Evolutionary conservation across 2,329 filamentous ascomycete genomes (phyloP).

Genomic region (Pyrenochaeta sp.): DNA sequence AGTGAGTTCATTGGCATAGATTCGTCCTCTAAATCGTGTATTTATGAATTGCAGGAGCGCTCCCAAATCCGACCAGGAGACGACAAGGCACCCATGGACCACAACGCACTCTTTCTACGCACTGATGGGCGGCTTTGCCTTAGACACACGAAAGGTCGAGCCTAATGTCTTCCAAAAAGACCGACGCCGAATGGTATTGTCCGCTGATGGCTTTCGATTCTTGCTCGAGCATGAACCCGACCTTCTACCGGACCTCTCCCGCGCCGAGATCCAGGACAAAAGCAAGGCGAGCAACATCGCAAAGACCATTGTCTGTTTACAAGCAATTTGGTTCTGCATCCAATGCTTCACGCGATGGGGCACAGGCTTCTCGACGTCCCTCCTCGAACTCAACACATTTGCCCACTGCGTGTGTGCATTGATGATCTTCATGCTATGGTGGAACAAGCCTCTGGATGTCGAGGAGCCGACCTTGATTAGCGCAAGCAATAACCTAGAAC

Average conservation of each 20-base stretch:
- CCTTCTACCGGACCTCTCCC: conserved; percentile 1
- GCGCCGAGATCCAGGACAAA: conserved; percentile 26
- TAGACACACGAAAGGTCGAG: background rate
- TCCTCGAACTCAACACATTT: conserved; percentile 69
- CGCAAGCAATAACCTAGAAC: background rate
- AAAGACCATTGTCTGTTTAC: conserved; percentile 29
- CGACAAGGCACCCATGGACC: conserved; percentile 16
- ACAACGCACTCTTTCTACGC: conserved; percentile 20
- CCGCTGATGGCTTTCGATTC: background rate
- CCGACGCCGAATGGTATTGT: background rate
- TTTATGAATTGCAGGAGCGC: background rate
- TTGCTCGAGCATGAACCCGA: conserved; percentile 3
- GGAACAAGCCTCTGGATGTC: conserved; percentile 38
- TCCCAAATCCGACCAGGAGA: background rate
- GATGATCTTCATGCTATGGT: conserved; percentile 41
- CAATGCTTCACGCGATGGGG: conserved; percentile 28
- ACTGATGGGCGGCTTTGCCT: conserved; percentile 25
- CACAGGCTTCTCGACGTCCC: conserved; percentile 45
- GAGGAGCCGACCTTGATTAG: conserved; percentile 11
- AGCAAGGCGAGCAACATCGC: conserved; percentile 28
- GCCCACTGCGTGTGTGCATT: conserved; percentile 53
- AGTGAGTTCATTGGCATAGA: background rate
- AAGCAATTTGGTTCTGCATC: conserved; percentile 39
- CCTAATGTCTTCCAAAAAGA: conserved; percentile 15
- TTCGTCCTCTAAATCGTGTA: background rate